Evolutionary conservation across 164 flowering plant genomes (phyloP), one percentile per base, ranked within the genome.

Genomic region (Stephania japonica): DNA sequence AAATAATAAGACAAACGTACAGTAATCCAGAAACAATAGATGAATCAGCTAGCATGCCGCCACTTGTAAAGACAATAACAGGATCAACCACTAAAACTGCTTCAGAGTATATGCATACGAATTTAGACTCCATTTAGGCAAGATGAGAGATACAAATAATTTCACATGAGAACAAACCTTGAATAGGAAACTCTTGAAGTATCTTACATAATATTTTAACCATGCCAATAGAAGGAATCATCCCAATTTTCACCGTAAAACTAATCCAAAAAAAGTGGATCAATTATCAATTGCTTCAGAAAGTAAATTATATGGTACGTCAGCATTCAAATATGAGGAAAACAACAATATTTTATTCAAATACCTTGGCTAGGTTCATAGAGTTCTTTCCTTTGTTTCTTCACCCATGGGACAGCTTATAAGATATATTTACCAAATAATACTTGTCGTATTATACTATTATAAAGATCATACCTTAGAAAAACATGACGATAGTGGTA

Each of bases 61-160:
- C 99, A 80, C 98, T 93, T 69, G 99, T 93, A 72, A 98, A 89
- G 70, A 91, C 97, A 98, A 95, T 90, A 41, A 95, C 99, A 73
- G 97, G 99, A 81, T 95, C 99, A 79, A 95, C 95, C 66, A 95
- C 98, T 70, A 95, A 82, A 85, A 95, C 98, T 95, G 91, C 86
- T 89, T 88, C 85, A 63, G 70, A 19, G 76, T 59, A 65, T 12
- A 24, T n/a, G 74, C 41, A 72, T 69, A 78, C 79, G 77, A 85
- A 75, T 43, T 76, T 43, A 56, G 66, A 73, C 25, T n/a, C 6
- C 77, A 73, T 42, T 3, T 24, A 25, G 13, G 38, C 24, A 67
- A 67, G 38, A 67, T 25, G 23, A 10, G 12, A 27, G 43, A 71
- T 13, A 23, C 53, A 68, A 32, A 16, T 16, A 56, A 25, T 18